Evolutionary conservation across 2,329 filamentous ascomycete species (phyloP), one percentile per base, ranked within the genome.

Genomic region (Chalaropsis ovoidea): DNA sequence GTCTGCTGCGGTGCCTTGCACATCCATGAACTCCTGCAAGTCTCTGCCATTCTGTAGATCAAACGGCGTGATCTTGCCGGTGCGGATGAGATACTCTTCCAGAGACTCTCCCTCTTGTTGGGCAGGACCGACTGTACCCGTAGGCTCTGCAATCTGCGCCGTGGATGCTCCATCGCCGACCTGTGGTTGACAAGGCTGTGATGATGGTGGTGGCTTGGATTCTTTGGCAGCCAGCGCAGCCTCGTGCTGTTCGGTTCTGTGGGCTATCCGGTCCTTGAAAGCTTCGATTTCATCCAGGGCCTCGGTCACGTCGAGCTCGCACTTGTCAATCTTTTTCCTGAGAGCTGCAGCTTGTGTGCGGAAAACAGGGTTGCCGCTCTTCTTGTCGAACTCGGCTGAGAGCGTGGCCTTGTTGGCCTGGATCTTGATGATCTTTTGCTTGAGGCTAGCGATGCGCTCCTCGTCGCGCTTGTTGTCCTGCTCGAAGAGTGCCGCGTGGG

Each of bases 11-110:
- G 52, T 62, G 42, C 75, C 71, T 19, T 80, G 70, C 45, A 82
- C 79, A 61, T 88, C 88, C 35, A 67, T 47, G 3, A 67, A 58
- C 66, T 90, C 87, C 72, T 96, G 91, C 85, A 80, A 2, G 82
- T 84, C 35, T 83, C 78, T 2, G 80, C 80, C 1, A 70, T 95
- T 82, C 69, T 87, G 89, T 7, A 67, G 42, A 42, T 91, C 89
- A 72, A 99, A 99, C 0, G 94, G 94, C 0, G 94, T 99, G 70
- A 99, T 97, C 76, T 97, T 97, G 68, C 94, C 94, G 0, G 93
- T 99, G 35, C 94, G 86, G 61, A 99, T 94, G 60, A 99, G 82
- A 73, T 89, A 99, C 60, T 96, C 92, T 62, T 92, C 84, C 68
- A 90, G 86, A 27, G 83, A 90, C 77, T 97, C 94, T 68, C 89